phyloP scores from a whole-genome alignment of 2,329 filamentous ascomycete species.

The Endocalyx cinctus region DNA sequence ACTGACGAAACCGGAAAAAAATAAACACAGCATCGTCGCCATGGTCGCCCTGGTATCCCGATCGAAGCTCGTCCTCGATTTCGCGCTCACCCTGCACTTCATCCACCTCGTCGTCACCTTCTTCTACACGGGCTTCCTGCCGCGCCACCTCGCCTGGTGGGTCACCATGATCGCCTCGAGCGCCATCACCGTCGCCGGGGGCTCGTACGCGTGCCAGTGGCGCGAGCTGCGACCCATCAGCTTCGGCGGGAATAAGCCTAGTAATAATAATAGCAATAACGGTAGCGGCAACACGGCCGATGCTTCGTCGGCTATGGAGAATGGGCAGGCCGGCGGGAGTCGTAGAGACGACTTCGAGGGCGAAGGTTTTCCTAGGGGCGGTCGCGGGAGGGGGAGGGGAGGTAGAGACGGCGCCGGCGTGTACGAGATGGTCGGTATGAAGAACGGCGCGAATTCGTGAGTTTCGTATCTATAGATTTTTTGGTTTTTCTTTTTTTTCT shows the following conservation, averaged over 20 bases:
- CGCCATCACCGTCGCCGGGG: slow-evolving; percentile 51
- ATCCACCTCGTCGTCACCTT: slow-evolving; percentile 74
- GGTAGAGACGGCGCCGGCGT: slow-evolving; percentile 51
- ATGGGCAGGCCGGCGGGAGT: slow-evolving; percentile 14
- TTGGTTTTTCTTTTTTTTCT: too few species aligned
- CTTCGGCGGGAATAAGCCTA: slow-evolving; percentile 61
- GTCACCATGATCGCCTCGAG: slow-evolving; percentile 46
- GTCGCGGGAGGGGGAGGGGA: slow-evolving; percentile 48
- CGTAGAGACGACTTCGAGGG: slow-evolving; percentile 38
- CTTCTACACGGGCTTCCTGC: slow-evolving; percentile 72
- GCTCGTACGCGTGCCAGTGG: slow-evolving; percentile 88
- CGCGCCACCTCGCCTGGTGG: slow-evolving; percentile 86
- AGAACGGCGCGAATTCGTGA: too few species aligned
- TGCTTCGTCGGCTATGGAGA: slow-evolving; percentile 12
- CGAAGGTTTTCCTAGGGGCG: slow-evolving; percentile 45
- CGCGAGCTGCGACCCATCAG: slow-evolving; percentile 83
- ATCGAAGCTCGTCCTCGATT: slow-evolving; percentile 92
- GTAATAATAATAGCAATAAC: slow-evolving; percentile 31
- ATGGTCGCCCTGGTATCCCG: slow-evolving; percentile 80
- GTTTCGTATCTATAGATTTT: too few species aligned
- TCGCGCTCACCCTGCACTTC: slow-evolving; percentile 82
- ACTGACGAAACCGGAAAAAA: too few species aligned
- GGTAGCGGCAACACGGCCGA: slow-evolving; percentile 29
- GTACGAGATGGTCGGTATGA: slow-evolving; percentile 62
- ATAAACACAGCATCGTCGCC: slow-evolving; percentile 70